Conservation (phyloP, 2,329 filamentous ascomycete species). For the Pseudofabraea citricarpa region DNA sequence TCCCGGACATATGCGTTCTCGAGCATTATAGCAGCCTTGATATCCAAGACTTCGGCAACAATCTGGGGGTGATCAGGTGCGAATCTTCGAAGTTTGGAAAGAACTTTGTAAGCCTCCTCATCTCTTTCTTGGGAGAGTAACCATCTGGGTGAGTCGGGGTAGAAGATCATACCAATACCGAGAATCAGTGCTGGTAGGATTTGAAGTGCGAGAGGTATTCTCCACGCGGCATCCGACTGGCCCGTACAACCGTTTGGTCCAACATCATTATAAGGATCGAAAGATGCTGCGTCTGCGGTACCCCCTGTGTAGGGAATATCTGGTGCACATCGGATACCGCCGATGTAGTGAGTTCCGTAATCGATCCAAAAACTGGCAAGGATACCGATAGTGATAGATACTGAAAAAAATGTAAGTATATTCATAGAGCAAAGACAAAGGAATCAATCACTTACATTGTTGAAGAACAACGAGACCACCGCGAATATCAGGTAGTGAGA, state of each 20-base stretch:
- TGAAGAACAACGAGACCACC: conserved; percentile 24
- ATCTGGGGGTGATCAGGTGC: conserved; percentile 43
- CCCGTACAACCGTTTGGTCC: conserved; percentile 16
- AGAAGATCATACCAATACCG: conserved; percentile 51
- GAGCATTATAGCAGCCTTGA: conserved; percentile 53
- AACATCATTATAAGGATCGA: conserved; percentile 16
- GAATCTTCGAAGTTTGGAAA: conserved; percentile 45
- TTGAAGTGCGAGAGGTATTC: conserved; percentile 51
- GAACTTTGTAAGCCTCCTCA: conserved; percentile 43
- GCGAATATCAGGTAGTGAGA: conserved; percentile 23
- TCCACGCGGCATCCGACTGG: conserved; percentile 45
- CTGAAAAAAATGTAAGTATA: neutral
- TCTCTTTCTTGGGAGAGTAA: conserved; percentile 50
- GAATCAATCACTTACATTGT: conserved; percentile 13
- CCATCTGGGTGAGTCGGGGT: conserved; percentile 56
- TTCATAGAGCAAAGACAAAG: conserved; percentile 6
- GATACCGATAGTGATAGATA: conserved; percentile 24
- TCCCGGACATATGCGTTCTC: conserved; percentile 47
- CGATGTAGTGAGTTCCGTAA: conserved; percentile 24
- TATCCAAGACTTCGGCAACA: conserved; percentile 52
- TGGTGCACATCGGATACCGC: conserved; percentile 17
- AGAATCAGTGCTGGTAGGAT: conserved; percentile 49
- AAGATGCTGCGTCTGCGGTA: conserved; percentile 8
- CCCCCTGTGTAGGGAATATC: conserved; percentile 17
- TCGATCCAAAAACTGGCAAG: conserved; percentile 25